Evolutionary conservation across 2,329 filamentous ascomycete genomes (phyloP).

Genomic region (Penicillium palitans): DNA sequence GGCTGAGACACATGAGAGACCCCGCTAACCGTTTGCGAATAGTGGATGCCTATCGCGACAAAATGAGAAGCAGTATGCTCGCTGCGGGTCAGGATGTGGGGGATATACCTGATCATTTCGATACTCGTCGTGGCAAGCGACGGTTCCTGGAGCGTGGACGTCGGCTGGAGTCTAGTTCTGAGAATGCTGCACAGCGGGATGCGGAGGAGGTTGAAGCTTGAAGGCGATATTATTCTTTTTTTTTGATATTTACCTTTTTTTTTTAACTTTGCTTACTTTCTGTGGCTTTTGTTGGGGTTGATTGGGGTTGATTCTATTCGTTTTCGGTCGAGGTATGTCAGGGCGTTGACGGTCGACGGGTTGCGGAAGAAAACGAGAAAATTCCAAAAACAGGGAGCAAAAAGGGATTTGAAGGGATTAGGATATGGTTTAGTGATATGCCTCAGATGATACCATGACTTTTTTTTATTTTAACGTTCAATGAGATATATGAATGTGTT

Average conservation of each 20-base stretch:
- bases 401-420: background rate
- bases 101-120: slow-evolving; percentile 77
- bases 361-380: slow-evolving; percentile 2
- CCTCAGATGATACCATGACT: slow-evolving; percentile 6
- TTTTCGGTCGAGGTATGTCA: background rate
- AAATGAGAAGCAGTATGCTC: slow-evolving; percentile 81
- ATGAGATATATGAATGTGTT: slow-evolving; percentile 1
- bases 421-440: background rate
- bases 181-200: slow-evolving; percentile 34
- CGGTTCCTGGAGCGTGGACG: slow-evolving; percentile 60
- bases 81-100: slow-evolving; percentile 73
- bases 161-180: slow-evolving; percentile 16
- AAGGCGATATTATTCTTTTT: background rate
- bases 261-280: background rate
- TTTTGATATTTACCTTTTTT: background rate
- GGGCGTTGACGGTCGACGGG: slow-evolving; percentile 1
- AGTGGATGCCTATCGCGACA: slow-evolving; percentile 95
- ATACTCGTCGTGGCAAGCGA: slow-evolving; percentile 83
- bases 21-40: slow-evolving; percentile 10
- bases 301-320: background rate
- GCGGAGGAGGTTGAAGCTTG: slow-evolving; percentile 42
- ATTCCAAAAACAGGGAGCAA: background rate
- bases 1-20: slow-evolving; percentile 5
- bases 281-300: background rate
- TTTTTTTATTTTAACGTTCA: background rate